Conservation (phyloP, 805 yeast species). For the Tetrapisispora arboricola region DNA sequence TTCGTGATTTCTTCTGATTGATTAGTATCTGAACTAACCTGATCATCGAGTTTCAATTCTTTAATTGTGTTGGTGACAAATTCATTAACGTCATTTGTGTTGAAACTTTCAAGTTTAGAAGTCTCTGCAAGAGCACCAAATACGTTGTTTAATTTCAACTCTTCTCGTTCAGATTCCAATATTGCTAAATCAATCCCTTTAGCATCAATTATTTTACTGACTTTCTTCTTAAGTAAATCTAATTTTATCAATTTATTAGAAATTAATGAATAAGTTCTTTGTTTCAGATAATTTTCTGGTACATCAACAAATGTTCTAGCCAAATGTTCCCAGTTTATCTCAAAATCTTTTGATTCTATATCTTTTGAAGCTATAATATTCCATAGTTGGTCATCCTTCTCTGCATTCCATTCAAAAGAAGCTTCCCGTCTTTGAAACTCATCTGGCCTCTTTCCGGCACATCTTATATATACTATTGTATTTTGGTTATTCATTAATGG, state of each 20-base stretch:
- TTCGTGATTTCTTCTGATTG: background rate
- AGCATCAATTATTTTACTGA: background rate
- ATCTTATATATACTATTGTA: constrained; percentile 35
- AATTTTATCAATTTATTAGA: constrained; percentile 16
- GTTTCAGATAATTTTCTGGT: constrained; percentile 22
- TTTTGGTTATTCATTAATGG: constrained; percentile 20
- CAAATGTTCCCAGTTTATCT: constrained; percentile 25
- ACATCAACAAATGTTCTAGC: constrained; percentile 29
- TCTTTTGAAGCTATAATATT: constrained; percentile 18
- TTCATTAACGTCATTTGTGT: too few species aligned
- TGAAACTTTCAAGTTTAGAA: too few species aligned
- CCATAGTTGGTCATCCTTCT: constrained; percentile 28
- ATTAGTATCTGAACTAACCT: too few species aligned
- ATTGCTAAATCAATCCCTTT: background rate
- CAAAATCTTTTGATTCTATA: constrained; percentile 13
- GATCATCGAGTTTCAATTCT: too few species aligned
- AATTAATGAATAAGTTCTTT: constrained; percentile 23
- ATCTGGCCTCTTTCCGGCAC: constrained; percentile 33
- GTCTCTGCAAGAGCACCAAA: too few species aligned
- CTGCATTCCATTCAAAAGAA: constrained; percentile 27
- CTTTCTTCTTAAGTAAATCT: background rate
- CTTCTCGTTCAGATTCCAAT: background rate
- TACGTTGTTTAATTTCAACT: background rate
- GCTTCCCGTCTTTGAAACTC: constrained; percentile 9
- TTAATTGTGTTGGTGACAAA: too few species aligned